Base-by-base conservation (phyloP, 129 eudicot species). In the Chrysanthemum lavandulifolium region DNA sequence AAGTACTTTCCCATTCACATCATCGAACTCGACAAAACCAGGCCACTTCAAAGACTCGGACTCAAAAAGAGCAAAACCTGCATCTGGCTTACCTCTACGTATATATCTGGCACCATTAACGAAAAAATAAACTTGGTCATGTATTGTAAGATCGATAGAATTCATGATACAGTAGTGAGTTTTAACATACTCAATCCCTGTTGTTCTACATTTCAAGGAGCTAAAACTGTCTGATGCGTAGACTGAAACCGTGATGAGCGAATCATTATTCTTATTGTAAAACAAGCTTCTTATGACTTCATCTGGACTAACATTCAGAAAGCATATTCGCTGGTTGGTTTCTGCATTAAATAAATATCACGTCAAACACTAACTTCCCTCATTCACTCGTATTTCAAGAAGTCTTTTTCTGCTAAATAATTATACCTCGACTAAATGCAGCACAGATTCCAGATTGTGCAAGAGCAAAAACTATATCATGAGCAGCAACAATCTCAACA, bases 391-490 rank as follows among this genome's bases (percentile, higher is more conserved):
- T 43, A 65, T 31, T 69, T 52, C 29, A 77, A 69, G 6, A 58
- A 18, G 9, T 2, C 10, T 5, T 19, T 40, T 33, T 31, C 18
- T 23, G 3, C 6, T 10, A 0, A 57, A n/a, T 50, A 25, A 47
- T 74, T 67, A 53, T 75, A 94, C 98, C 98, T 86, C 98, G 89
- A 75, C 97, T 90, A 59, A 90, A 94, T 62, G 98, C 98, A 58
- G 98, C 98, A 84, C 98, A 94, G 48, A 94, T 86, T 62, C 98
- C 98, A 57, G 98, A 94, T 61, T 94, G 98, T 21, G 96, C 98
- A 77, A 94, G 98, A 27, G 98, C 97, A 86, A 94, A 94, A 53
- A 94, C 97, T 40, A 94, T 94, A 68, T 94, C 98, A 45, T 83
- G 97, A 31, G 98, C 98, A 80, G 98, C 96, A 31, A 94, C 97